Percentiles rank a stretch among this genome's conserved stretches.
Evolutionary conservation across 1,139 yeast species (phyloP).

Genomic region (Kodamaea anthophila): DNA sequence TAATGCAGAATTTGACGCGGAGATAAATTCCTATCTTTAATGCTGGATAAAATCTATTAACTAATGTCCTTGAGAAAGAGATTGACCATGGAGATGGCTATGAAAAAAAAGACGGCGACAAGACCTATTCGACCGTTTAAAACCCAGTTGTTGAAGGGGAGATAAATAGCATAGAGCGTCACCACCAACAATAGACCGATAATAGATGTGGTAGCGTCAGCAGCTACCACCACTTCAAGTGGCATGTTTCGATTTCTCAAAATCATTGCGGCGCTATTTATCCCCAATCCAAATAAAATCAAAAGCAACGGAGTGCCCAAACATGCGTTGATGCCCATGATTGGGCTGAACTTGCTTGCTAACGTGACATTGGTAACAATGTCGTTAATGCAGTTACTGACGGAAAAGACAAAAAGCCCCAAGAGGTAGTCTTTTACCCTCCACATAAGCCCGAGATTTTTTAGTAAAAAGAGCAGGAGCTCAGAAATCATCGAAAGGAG

Average conservation of each 20-base stretch:
- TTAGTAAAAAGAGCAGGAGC: conserved; percentile 21
- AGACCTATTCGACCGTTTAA: conserved; percentile 29
- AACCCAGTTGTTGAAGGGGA: conserved; percentile 32
- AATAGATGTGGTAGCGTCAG: conserved; percentile 22
- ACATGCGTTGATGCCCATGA: conserved; percentile 37
- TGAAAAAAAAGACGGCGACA: conserved; percentile 10
- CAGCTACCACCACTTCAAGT: conserved; percentile 20
- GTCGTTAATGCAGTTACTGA: conserved; percentile 37
- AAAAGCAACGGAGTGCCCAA: conserved; percentile 38
- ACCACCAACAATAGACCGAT: conserved; percentile 22
- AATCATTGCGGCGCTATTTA: conserved; percentile 24
- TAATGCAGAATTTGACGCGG: conserved; percentile 3
- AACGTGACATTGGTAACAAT: conserved; percentile 36
- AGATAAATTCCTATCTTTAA: conserved; percentile 4
- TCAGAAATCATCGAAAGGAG: conserved; percentile 25
- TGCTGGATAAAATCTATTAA: background rate
- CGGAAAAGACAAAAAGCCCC: conserved; percentile 35
- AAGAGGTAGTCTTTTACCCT: conserved; percentile 34
- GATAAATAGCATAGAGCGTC: conserved; percentile 20
- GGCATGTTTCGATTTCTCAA: conserved; percentile 12
- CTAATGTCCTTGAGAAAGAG: conserved; percentile 2
- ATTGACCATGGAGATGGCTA: conserved; percentile 7
- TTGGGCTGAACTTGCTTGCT: conserved; percentile 28
- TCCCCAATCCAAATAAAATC: conserved; percentile 35
- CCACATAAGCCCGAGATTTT: conserved; percentile 35